A percentile compares a stretch with the other conserved stretches of the same genome.
phyloP scores from a whole-genome alignment of 2,329 filamentous ascomycete species.

The Fusarium decemcellulare region DNA sequence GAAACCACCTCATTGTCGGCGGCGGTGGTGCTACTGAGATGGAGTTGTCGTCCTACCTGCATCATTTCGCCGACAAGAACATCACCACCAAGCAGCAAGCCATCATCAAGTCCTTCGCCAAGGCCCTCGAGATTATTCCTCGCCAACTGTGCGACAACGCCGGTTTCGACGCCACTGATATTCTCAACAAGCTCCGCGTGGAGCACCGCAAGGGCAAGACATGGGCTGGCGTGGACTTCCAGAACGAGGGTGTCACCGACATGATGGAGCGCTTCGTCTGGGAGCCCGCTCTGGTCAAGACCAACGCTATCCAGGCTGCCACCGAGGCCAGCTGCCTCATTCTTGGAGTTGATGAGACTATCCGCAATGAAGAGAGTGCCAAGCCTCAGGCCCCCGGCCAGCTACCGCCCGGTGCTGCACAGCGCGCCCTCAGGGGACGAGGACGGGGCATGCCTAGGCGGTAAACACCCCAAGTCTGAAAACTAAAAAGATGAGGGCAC shows the following conservation, averaged over 20 bases:
- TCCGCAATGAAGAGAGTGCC: slow-evolving; percentile 95
- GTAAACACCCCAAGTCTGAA: slow-evolving; percentile 57
- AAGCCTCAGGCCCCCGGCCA: slow-evolving; percentile 85
- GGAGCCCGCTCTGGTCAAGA: slow-evolving; percentile 96
- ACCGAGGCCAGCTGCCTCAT: slow-evolving; percentile 97
- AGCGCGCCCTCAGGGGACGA: slow-evolving; percentile 86
- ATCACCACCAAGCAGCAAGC: slow-evolving; percentile 96
- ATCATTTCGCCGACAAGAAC: slow-evolving; percentile 92
- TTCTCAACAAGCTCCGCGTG: slow-evolving; percentile 94
- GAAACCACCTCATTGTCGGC: slow-evolving; percentile 94
- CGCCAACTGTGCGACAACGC: slow-evolving; percentile 98
- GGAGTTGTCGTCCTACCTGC: slow-evolving; percentile 95
- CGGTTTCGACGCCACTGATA: slow-evolving; percentile 97
- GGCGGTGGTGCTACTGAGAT: slow-evolving; percentile 97
- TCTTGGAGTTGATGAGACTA: slow-evolving; percentile 96
- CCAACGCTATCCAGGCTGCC: slow-evolving; percentile 96
- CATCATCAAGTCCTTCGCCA: slow-evolving; percentile 98
- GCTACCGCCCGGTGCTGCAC: slow-evolving; percentile 86
- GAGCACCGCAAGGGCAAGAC: slow-evolving; percentile 94
- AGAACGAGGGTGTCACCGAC: slow-evolving; percentile 90
- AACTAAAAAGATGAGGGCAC: slow-evolving; percentile 39
- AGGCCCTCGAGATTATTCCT: slow-evolving; percentile 96
- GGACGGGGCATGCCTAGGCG: slow-evolving; percentile 92
- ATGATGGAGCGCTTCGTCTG: slow-evolving; percentile 98
- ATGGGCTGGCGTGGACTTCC: slow-evolving; percentile 97